Base-by-base conservation (phyloP, 768 basidiomycete genomes). In the Leccinum uliginosum region DNA sequence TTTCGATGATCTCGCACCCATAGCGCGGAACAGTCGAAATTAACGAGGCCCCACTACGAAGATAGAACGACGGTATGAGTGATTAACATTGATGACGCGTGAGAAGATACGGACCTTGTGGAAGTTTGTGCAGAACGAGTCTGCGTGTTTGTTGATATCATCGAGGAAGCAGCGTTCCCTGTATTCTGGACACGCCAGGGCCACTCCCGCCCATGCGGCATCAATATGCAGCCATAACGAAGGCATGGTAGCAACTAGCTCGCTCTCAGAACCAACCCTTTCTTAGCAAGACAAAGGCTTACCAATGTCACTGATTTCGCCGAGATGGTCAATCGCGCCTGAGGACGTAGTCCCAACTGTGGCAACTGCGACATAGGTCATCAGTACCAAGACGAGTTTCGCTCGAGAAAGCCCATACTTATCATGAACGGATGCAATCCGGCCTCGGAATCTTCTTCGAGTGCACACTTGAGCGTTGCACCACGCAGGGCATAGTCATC, bases 321-420 rank as follows among this genome's bases (percentile, higher is more conserved):
- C 75, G 17, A 97, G 72, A 49, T 79, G 76, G 66, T 98, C 95
- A 14, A 93, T 79, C 0, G 94, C 91, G 0, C 94, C 95, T 2
- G 93, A 90, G 0, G 87, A 91, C 0, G 95, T 98, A 0, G 93
- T 91, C 0, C 95, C 95, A n/a, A 97, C 79, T 0, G 94, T 96
- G 1, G 85, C 91, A 63, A 95, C 93, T 95, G 44, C 9, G 7
- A n/a, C 30, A 26, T 11, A 19, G 0, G n/a, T 60, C 26, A 65
- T 24, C 24, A 43, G 51, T 12, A 14, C 19, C 35, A 12, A 34
- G 2, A 34, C 24, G 45, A 19, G 30, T 35, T 47, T n/a, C 0
- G 15, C 6, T 38, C 3, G 24, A 47, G 14, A 55, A 26, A 49
- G 23, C 5, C 32, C 24, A 47, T 68, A 95, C 94, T 81, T 12